Base-by-base conservation (phyloP, 2,329 filamentous ascomycete genomes). In the Aspergillus felis region DNA sequence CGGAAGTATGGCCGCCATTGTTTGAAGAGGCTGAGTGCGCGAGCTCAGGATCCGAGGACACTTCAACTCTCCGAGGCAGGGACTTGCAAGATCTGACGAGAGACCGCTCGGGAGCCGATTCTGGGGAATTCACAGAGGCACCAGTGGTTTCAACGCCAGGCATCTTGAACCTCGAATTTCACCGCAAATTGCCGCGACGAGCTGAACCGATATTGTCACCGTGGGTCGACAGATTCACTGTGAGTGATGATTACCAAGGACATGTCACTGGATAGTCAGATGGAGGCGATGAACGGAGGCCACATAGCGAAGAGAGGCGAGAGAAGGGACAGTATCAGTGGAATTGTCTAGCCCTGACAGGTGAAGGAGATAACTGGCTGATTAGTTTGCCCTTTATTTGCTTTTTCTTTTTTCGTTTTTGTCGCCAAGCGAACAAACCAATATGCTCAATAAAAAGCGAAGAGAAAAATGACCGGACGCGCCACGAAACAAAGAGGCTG, bases 11-110 rank as follows among this genome's bases (percentile, higher is more conserved):
- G 60, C 62, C 60, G 65, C 67, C 59, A 57, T 66, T 59, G 60
- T 61, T 61, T 61, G 63, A 53, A 8, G 61, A 65, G 55, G 57
- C 66, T 57, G 65, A 61, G 60, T 63, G 65, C 59, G 64, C 59
- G 52, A 61, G 54, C 51, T 67, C 61, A 38, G 60, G 52, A 57
- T 61, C 62, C 44, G 63, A 59, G 50, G 63, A 52, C 29, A 68
- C 55, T 61, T 73, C 66, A 58, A 67, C 66, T 60, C 67, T 72
- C 60, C 71, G 69, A 44, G 74, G 74, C 41, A 78, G 70, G 35
- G 68, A 57, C 64, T 77, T 78, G 65, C 77, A 75, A 61, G 74
- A 68, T 67, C 69, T 76, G 59, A 77, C 6, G 32, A 35, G 32
- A 5, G 32, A 12, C 32, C 12, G 32, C 17, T 17, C 32, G 12